Evolutionary conservation across 768 basidiomycete genomes (phyloP).

Genomic region (Omphalotus guepiniiformis): DNA sequence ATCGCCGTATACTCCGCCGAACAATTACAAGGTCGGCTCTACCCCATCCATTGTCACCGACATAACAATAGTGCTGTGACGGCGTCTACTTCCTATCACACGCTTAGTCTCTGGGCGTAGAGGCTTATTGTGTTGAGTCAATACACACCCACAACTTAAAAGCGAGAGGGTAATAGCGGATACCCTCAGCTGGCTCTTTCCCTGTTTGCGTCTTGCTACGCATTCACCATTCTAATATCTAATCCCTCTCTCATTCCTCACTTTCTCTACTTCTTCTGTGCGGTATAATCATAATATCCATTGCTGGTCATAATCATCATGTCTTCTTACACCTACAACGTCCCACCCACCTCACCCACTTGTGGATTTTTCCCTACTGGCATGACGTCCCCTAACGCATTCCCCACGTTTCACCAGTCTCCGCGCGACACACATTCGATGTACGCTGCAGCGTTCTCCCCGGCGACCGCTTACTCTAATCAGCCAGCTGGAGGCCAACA

Average conservation of each 20-base stretch:
- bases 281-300: no score
- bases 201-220: neutral
- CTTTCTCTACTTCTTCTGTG: neutral
- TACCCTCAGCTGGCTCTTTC: conserved; percentile 5
- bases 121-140: conserved; percentile 4
- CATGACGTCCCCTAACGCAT: conserved; percentile 53
- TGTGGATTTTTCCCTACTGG: conserved; percentile 58
- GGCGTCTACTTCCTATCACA: neutral
- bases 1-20: neutral
- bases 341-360: conserved; percentile 48
- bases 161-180: no score
- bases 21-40: neutral
- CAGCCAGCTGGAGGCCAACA: conserved; percentile 15
- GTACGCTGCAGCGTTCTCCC: conserved; percentile 44
- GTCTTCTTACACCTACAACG: conserved; percentile 42
- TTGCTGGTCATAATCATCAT: conserved; percentile 24
- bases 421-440: conserved; percentile 58
- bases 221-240: neutral
- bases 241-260: neutral
- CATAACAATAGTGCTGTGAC: conserved; percentile 8
- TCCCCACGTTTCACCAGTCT: conserved; percentile 51
- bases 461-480: conserved; percentile 18
- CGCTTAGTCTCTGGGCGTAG: no score
- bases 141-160: conserved; percentile 3
- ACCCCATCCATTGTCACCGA: no score